phyloP scores from a whole-genome alignment of 805 yeast species.

The Ogataea neopini region DNA sequence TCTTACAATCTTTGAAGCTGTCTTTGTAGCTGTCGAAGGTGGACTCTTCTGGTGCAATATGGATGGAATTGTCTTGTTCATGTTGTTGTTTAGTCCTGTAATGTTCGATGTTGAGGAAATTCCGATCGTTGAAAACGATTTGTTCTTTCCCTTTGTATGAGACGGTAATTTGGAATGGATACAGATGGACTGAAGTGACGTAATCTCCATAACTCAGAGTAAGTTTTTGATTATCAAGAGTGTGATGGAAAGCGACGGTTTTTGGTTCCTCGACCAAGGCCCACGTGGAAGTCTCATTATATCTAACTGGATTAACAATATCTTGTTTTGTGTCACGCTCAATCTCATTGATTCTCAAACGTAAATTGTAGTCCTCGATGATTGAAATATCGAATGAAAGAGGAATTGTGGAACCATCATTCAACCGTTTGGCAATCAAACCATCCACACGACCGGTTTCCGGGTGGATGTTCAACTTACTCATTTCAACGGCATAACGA shows the following conservation, averaged over 20 bases:
- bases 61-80: slow-evolving; percentile 36
- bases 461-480: slow-evolving; percentile 33
- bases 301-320: slow-evolving; percentile 47
- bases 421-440: slow-evolving; percentile 45
- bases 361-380: slow-evolving; percentile 55
- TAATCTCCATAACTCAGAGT: slow-evolving; percentile 44
- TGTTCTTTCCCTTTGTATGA: slow-evolving; percentile 46
- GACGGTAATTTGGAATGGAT: slow-evolving; percentile 54
- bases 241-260: slow-evolving; percentile 22
- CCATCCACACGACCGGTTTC: slow-evolving; percentile 43
- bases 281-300: slow-evolving; percentile 59
- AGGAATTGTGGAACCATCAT: slow-evolving; percentile 39
- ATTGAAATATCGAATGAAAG: slow-evolving; percentile 61
- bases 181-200: slow-evolving; percentile 42
- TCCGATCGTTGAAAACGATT: slow-evolving; percentile 64
- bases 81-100: slow-evolving; percentile 52
- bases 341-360: slow-evolving; percentile 69
- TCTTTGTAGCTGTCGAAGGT: slow-evolving; percentile 70
- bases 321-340: slow-evolving; percentile 33
- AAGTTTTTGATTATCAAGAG: slow-evolving; percentile 23
- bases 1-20: slow-evolving; percentile 61
- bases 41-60: slow-evolving; percentile 59
- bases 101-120: slow-evolving; percentile 82
- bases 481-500: slow-evolving; percentile 44
- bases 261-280: slow-evolving; percentile 44